Percentiles rank a stretch among this genome's conserved stretches.
Conservation (phyloP, 805 yeast species). For the Candida michaelii region DNA sequence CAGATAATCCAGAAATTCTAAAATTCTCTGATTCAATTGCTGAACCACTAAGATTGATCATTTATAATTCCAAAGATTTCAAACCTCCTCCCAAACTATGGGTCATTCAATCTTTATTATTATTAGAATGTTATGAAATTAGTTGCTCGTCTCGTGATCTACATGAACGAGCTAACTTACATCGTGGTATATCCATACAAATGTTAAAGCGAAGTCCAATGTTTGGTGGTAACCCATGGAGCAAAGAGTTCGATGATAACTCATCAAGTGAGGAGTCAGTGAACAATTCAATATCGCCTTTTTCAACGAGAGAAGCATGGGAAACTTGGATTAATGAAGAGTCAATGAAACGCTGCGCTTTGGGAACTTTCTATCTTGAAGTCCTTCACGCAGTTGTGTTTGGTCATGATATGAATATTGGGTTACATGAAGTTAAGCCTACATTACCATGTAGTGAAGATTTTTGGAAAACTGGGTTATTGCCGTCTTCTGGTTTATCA, state of each 20-base stretch:
- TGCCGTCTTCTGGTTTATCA: slow-evolving; percentile 6
- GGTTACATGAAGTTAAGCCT: slow-evolving; percentile 24
- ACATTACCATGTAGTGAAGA: slow-evolving; percentile 25
- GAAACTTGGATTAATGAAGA: slow-evolving; percentile 36
- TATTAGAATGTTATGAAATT: slow-evolving; percentile 73
- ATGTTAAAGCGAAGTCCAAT: slow-evolving; percentile 24
- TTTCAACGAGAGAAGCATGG: slow-evolving; percentile 16
- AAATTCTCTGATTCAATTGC: slow-evolving; percentile 41
- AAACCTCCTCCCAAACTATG: slow-evolving; percentile 72
- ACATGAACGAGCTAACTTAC: slow-evolving; percentile 77
- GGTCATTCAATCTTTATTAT: slow-evolving; percentile 66
- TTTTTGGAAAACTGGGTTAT: slow-evolving; percentile 22
- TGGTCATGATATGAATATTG: slow-evolving; percentile 25
- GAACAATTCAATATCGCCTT: slow-evolving; percentile 5
- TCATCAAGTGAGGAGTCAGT: neutral
- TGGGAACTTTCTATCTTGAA: slow-evolving; percentile 34
- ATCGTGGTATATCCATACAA: slow-evolving; percentile 62
- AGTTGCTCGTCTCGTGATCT: slow-evolving; percentile 59
- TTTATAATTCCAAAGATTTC: slow-evolving; percentile 65
- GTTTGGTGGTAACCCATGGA: slow-evolving; percentile 38
- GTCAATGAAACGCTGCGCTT: slow-evolving; percentile 29
- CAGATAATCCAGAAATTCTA: neutral
- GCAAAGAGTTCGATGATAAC: slow-evolving; percentile 1
- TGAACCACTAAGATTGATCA: slow-evolving; percentile 60
- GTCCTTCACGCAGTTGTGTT: slow-evolving; percentile 33